Evolutionary conservation across 2,329 filamentous ascomycete species (phyloP).

Genomic region (Dothiorella sarmentorum): DNA sequence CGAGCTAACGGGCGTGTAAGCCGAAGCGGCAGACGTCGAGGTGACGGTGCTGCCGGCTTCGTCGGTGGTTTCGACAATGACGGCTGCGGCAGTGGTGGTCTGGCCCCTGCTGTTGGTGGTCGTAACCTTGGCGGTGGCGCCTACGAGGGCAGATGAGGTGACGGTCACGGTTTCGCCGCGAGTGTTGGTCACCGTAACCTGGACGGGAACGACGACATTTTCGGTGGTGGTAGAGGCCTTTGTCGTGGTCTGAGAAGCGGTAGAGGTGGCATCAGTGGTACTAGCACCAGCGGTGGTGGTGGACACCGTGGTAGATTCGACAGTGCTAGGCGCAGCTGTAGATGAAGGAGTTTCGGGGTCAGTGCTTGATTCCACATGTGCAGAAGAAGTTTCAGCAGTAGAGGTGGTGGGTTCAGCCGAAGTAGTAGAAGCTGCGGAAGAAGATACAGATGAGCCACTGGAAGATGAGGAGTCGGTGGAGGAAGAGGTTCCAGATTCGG

Average conservation of each 20-base stretch:
- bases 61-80: conserved; percentile 39
- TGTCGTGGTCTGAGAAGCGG: neutral
- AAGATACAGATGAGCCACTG: conserved; percentile 12
- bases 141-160: conserved; percentile 41
- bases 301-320: neutral
- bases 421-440: conserved; percentile 18
- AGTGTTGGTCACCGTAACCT: conserved; percentile 37
- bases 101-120: conserved; percentile 40
- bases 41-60: conserved; percentile 37
- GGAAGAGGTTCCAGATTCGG: conserved; percentile 17
- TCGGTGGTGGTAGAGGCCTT: neutral
- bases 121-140: conserved; percentile 38
- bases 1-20: conserved; percentile 21
- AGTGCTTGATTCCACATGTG: conserved; percentile 12
- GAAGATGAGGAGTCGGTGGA: conserved; percentile 8
- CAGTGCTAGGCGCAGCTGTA: conserved; percentile 14
- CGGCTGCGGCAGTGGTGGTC: conserved; percentile 37
- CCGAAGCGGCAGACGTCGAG: conserved; percentile 31
- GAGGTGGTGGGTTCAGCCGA: conserved; percentile 27
- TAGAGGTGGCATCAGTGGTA: conserved; percentile 4
- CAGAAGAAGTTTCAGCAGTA: conserved; percentile 20
- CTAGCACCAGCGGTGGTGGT: conserved; percentile 1
- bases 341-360: neutral
- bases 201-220: conserved; percentile 39
- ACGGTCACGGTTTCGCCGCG: conserved; percentile 34